phyloP scores from a whole-genome alignment of 768 basidiomycete species.

The Hydnomerulius pinastri region DNA sequence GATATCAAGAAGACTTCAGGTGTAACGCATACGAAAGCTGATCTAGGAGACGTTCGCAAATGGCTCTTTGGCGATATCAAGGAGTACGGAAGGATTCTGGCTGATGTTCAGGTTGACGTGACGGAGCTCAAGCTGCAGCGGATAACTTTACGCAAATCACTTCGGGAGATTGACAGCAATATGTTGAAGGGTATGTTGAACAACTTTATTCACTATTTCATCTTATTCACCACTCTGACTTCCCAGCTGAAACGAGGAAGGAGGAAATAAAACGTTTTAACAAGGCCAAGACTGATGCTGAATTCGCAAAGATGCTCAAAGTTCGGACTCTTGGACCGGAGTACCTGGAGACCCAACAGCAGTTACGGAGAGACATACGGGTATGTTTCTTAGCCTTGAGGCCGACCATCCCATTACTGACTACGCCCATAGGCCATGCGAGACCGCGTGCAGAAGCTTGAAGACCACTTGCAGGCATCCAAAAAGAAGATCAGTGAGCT shows the following conservation, averaged over 20 bases:
- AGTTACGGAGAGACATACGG: conserved; percentile 69
- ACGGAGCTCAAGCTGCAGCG: conserved; percentile 46
- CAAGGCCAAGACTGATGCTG: conserved; percentile 74
- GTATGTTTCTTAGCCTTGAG: conserved; percentile 41
- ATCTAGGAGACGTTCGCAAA: conserved; percentile 47
- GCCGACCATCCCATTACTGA: conserved; percentile 9
- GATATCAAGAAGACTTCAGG: conserved; percentile 39
- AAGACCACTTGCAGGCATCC: conserved; percentile 65
- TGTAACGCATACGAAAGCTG: conserved; percentile 42
- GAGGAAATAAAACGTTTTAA: conserved; percentile 84
- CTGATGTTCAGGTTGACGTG: conserved; percentile 51
- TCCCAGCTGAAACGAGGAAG: conserved; percentile 71
- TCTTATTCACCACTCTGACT: conserved; percentile 1
- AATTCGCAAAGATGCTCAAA: conserved; percentile 75
- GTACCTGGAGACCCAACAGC: conserved; percentile 78
- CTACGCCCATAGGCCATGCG: conserved; percentile 53
- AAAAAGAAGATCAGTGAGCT: conserved; percentile 70
- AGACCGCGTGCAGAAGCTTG: conserved; percentile 77
- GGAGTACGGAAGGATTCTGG: conserved; percentile 45
- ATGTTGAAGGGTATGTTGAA: conserved; percentile 62
- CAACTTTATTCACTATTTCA: not conserved
- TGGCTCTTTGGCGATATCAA: conserved; percentile 57
- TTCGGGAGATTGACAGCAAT: conserved; percentile 62
- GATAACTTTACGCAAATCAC: conserved; percentile 38
- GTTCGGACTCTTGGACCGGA: conserved; percentile 85